Percentiles rank a stretch among this genome's conserved stretches.
Evolutionary conservation across 139 green algal species (phyloP).

Genomic region (Spirogloea muscicola): DNA sequence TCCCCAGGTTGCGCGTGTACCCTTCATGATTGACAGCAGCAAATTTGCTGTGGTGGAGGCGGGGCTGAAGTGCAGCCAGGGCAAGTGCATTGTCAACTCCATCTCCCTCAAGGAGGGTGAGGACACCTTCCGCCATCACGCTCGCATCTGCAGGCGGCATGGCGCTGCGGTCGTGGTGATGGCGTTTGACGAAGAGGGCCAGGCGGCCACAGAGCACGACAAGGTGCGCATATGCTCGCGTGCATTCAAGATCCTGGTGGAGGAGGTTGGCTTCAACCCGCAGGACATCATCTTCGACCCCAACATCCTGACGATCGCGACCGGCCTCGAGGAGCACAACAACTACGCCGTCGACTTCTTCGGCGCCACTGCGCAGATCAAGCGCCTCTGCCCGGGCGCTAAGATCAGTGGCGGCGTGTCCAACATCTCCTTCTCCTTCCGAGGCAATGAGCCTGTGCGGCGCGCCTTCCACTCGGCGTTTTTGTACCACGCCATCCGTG

Average conservation of each 20-base stretch:
- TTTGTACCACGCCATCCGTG: conserved; percentile 86
- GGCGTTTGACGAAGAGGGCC: conserved; percentile 95
- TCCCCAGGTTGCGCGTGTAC: conserved; percentile 63
- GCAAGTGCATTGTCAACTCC: conserved; percentile 98
- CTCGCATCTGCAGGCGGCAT: conserved; percentile 74
- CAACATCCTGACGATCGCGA: conserved; percentile 98
- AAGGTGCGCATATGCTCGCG: conserved; percentile 90
- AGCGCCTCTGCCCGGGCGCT: conserved; percentile 83
- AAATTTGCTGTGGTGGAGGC: conserved; percentile 98
- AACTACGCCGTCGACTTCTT: conserved; percentile 99
- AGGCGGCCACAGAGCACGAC: conserved; percentile 65
- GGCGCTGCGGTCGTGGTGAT: conserved; percentile 96
- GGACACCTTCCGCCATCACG: conserved; percentile 80
- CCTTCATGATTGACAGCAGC: conserved; percentile 98
- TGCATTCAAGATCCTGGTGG: conserved; percentile 91
- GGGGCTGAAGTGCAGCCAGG: conserved; percentile 91
- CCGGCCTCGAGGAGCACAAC: conserved; percentile 95
- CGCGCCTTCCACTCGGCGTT: conserved; percentile 91
- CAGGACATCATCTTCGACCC: conserved; percentile 99
- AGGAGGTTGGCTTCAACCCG: conserved; percentile 89
- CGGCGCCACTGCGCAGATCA: conserved; percentile 84
- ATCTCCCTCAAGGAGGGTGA: conserved; percentile 98
- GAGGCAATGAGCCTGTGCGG: conserved; percentile 92
- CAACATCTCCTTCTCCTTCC: conserved; percentile 98
- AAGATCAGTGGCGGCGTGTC: conserved; percentile 96